Conservation (phyloP, 176 grass and related monocot genomes). For the Stipa capillata region DNA sequence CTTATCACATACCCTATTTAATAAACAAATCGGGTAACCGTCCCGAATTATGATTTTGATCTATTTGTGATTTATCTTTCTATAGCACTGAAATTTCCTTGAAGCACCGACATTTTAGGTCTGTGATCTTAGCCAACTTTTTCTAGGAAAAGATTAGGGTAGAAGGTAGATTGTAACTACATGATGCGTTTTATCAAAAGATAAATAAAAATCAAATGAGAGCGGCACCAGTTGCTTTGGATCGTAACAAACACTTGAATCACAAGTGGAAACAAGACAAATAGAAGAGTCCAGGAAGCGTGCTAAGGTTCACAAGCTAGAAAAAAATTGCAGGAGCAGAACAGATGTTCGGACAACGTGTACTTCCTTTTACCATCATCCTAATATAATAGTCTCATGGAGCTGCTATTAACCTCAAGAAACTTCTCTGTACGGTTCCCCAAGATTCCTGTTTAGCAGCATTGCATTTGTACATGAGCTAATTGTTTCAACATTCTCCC, state of each 20-base stretch:
- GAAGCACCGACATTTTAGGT: neutral
- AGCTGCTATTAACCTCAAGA: neutral
- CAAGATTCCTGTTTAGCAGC: neutral
- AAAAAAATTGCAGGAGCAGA: neutral
- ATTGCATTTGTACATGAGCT: neutral
- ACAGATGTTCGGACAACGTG: neutral
- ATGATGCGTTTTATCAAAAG: too few species aligned
- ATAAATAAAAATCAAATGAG: neutral
- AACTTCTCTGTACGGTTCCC: neutral
- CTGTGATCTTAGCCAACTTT: neutral
- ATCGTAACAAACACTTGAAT: neutral
- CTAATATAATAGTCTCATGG: neutral
- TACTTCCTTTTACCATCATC: neutral
- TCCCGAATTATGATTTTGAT: too few species aligned
- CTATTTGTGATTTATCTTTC: too few species aligned
- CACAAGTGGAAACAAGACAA: neutral
- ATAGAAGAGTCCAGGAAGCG: neutral
- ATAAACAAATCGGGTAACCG: too few species aligned
- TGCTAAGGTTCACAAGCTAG: neutral
- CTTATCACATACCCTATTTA: too few species aligned
- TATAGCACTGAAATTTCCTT: too few species aligned
- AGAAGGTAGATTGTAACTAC: too few species aligned
- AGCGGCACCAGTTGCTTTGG: neutral
- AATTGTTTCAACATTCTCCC: too few species aligned
- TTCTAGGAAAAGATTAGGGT: neutral